A percentile compares a stretch with the other conserved stretches of the same genome.
phyloP scores from a whole-genome alignment of 306 rosid genomes.

The Vachellia collinsii region DNA sequence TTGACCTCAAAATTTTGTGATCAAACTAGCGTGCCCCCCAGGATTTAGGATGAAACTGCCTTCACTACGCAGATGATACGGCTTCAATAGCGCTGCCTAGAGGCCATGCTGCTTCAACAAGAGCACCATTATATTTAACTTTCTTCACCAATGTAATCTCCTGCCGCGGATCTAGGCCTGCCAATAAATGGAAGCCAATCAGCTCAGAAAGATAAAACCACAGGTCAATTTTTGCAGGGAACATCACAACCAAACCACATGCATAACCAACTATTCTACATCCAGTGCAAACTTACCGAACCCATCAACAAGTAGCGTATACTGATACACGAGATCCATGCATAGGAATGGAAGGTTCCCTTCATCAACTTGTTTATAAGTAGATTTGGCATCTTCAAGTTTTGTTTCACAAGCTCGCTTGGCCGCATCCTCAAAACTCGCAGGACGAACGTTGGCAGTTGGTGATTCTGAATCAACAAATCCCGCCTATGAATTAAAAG shows the following conservation, averaged over 20 bases:
- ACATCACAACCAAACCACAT: conserved; percentile 16
- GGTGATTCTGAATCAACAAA: conserved; percentile 74
- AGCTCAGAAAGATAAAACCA: conserved; percentile 16
- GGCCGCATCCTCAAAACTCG: conserved; percentile 80
- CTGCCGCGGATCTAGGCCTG: conserved; percentile 95
- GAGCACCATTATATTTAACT: conserved; percentile 70
- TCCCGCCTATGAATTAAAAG: conserved; percentile 68
- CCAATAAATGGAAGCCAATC: conserved; percentile 34
- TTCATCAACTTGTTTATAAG: conserved; percentile 57
- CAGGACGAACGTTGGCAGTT: conserved; percentile 65
- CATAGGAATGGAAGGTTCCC: conserved; percentile 89
- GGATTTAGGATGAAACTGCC: conserved; percentile 39
- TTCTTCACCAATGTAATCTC: conserved; percentile 94
- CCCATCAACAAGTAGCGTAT: conserved; percentile 85
- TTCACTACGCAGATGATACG: conserved; percentile 65
- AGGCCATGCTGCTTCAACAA: conserved; percentile 99
- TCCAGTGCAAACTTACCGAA: conserved; percentile 64
- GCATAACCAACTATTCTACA: conserved; percentile 26
- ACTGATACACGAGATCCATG: conserved; percentile 96
- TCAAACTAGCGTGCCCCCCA: conserved; percentile 20
- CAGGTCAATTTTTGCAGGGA: conserved; percentile 17
- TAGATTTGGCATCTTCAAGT: conserved; percentile 62
- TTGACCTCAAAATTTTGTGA: conserved; percentile 36
- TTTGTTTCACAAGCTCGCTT: conserved; percentile 89
- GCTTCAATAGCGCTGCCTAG: conserved; percentile 99